A percentile compares a stretch with the other conserved stretches of the same genome.
These are phyloP conservation scores for Aureobasidium namibiae DNA, from an alignment of 2,329 filamentous ascomycete species.

Conservation along the genomic window DNA sequence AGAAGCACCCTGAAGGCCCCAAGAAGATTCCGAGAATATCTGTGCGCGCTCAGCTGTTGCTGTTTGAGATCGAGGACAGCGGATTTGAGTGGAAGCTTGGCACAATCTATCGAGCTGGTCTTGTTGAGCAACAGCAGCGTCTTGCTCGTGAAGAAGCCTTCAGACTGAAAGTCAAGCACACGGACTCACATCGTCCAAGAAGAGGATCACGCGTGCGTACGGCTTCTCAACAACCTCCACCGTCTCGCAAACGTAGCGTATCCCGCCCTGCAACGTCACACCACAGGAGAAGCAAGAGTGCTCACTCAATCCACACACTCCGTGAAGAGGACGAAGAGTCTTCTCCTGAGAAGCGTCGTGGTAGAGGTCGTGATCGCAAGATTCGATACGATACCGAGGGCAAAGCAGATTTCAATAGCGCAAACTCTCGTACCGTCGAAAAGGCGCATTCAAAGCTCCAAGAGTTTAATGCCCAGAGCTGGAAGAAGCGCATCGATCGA, in stretches of 20 bases:
- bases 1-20: slow-evolving; percentile 76
- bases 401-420: slow-evolving; percentile 61
- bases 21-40: slow-evolving; percentile 83
- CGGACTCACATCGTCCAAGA: slow-evolving; percentile 55
- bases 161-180: slow-evolving; percentile 73
- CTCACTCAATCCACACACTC: slow-evolving; percentile 14
- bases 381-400: slow-evolving; percentile 72
- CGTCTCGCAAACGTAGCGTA: slow-evolving; percentile 28
- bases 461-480: slow-evolving; percentile 76
- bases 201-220: slow-evolving; percentile 45
- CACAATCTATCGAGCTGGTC: slow-evolving; percentile 82
- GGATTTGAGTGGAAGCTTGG: slow-evolving; percentile 96
- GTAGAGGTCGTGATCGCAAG: slow-evolving; percentile 37
- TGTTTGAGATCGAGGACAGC: slow-evolving; percentile 92
- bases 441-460: slow-evolving; percentile 71
- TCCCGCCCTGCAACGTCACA: slow-evolving; percentile 21
- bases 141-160: slow-evolving; percentile 87
- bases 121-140: slow-evolving; percentile 82
- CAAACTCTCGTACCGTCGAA: slow-evolving; percentile 62
- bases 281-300: slow-evolving; percentile 32
- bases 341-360: background rate
- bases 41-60: slow-evolving; percentile 67
- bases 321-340: slow-evolving; percentile 8
- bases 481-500: slow-evolving; percentile 83
- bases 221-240: slow-evolving; percentile 40